A percentile compares a stretch with the other conserved stretches of the same genome.
phyloP scores from a whole-genome alignment of 768 basidiomycete genomes.

The Rhizopogon vinicolor region DNA sequence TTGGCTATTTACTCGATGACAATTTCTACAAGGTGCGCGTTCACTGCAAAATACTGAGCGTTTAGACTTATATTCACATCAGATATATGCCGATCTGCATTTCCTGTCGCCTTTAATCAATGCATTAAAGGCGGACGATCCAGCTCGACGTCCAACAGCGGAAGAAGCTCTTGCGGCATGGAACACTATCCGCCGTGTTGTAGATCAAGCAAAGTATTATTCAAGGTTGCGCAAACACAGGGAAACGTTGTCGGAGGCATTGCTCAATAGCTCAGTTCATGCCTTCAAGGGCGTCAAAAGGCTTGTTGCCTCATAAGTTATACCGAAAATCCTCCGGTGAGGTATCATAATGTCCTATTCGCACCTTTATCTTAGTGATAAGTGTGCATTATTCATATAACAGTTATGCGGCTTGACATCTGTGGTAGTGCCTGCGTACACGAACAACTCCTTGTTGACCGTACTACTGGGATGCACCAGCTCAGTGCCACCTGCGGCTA shows the following conservation, averaged over 20 bases:
- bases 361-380: neutral
- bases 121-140: neutral
- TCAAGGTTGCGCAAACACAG: neutral
- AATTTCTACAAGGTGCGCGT: slow-evolving; percentile 9
- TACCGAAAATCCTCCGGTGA: neutral
- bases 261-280: neutral
- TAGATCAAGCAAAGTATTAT: neutral
- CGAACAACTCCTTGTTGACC: neutral
- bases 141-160: neutral
- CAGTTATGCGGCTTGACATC: neutral
- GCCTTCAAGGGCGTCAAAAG: neutral
- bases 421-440: neutral
- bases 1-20: slow-evolving; percentile 18
- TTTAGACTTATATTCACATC: neutral
- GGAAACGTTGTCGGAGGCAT: neutral
- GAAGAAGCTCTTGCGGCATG: neutral
- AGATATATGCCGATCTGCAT: neutral
- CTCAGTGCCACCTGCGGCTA: too few species aligned
- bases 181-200: neutral
- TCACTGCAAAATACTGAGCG: neutral
- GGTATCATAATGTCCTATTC: neutral
- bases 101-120: neutral
- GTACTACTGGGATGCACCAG: too few species aligned
- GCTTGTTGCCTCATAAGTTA: neutral
- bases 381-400: neutral